Conservation (phyloP, 305 asterid species). For the Striga hermonthica region DNA sequence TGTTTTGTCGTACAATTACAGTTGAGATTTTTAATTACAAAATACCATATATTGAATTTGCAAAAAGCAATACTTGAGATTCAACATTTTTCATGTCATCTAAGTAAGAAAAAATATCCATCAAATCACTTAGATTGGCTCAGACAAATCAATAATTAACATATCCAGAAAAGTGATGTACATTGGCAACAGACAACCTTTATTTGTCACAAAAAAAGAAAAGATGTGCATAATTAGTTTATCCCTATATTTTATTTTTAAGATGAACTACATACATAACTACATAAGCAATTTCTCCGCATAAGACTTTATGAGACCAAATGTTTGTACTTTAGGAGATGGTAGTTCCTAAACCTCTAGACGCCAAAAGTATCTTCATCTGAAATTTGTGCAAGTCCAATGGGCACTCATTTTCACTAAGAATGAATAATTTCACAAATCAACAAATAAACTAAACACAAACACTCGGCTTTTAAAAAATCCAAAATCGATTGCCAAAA, state of each 20-base stretch:
- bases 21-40: no score
- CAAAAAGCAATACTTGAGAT: not conserved
- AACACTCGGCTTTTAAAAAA: no score
- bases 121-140: not conserved
- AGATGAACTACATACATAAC: not conserved
- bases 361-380: not conserved
- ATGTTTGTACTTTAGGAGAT: not conserved
- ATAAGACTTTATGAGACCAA: not conserved
- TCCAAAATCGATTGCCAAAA: no score
- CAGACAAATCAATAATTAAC: not conserved
- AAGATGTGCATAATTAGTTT: no score
- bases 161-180: not conserved
- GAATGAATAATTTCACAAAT: no score
- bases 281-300: not conserved
- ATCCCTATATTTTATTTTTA: not conserved
- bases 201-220: no score
- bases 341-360: not conserved
- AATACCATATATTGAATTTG: not conserved
- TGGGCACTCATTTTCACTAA: conserved; percentile 1
- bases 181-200: not conserved
- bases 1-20: not conserved
- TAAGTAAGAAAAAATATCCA: not conserved
- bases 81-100: conserved; percentile 5
- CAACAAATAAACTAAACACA: no score
- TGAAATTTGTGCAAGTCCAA: not conserved